These are phyloP conservation scores for Candida piceae DNA, from an alignment of 805 yeast genomes.

Conservation along the genomic window DNA sequence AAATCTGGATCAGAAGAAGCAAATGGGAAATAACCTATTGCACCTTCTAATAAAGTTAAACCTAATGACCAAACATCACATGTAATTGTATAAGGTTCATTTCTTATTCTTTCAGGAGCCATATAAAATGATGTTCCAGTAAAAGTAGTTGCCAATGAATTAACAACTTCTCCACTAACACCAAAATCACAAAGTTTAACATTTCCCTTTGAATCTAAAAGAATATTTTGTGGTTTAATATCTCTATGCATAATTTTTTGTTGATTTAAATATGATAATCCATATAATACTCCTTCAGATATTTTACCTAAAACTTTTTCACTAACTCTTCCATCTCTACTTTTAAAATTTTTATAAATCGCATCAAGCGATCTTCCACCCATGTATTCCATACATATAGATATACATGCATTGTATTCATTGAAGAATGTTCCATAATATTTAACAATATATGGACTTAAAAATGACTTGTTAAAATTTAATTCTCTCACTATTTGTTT, in stretches of 20 bases:
- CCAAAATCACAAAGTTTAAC: slow-evolving; percentile 95
- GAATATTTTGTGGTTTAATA: slow-evolving; percentile 92
- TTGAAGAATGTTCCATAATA: slow-evolving; percentile 90
- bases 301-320: slow-evolving; percentile 90
- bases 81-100: slow-evolving; percentile 91
- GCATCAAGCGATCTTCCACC: slow-evolving; percentile 90
- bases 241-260: slow-evolving; percentile 90
- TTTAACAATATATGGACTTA: slow-evolving; percentile 79
- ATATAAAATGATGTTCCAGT: slow-evolving; percentile 97
- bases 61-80: slow-evolving; percentile 98
- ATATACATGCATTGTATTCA: slow-evolving; percentile 72
- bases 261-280: slow-evolving; percentile 82
- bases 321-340: slow-evolving; percentile 79
- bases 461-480: slow-evolving; percentile 79
- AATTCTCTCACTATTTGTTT: slow-evolving; percentile 88
- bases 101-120: slow-evolving; percentile 98
- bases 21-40: slow-evolving; percentile 87
- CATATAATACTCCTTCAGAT: slow-evolving; percentile 79
- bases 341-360: slow-evolving; percentile 71
- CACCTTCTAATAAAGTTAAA: slow-evolving; percentile 85
- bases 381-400: slow-evolving; percentile 97
- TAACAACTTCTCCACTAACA: slow-evolving; percentile 94
- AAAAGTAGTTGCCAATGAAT: slow-evolving; percentile 91
- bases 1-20: slow-evolving; percentile 30
- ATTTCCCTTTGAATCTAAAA: slow-evolving; percentile 73